These are phyloP conservation scores for Samsoniella hepiali DNA, from an alignment of 2,329 filamentous ascomycete genomes.

Conservation along the genomic window DNA sequence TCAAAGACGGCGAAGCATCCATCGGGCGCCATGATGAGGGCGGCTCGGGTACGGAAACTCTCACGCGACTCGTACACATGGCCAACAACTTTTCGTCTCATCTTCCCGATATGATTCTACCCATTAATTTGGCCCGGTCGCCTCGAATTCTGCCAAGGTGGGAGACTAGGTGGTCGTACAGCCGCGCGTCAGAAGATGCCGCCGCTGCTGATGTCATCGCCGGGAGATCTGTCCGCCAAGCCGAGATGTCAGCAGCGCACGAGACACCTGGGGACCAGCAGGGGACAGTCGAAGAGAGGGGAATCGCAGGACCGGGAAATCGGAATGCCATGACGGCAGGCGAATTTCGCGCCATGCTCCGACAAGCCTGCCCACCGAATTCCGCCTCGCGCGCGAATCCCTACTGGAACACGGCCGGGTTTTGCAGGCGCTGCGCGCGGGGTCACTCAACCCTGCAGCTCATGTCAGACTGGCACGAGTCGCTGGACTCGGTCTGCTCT, in stretches of 20 bases:
- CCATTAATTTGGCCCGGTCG: constrained; percentile 66
- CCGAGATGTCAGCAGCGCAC: constrained; percentile 9
- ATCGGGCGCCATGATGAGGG: constrained; percentile 38
- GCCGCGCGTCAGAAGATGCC: constrained; percentile 13
- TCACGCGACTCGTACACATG: constrained; percentile 58
- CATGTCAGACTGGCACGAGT: constrained; percentile 60
- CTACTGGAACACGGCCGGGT: constrained; percentile 60
- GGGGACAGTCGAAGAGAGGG: neutral
- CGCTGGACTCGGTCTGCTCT: constrained; percentile 63
- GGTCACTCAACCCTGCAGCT: constrained; percentile 67
- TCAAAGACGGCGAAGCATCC: constrained; percentile 58
- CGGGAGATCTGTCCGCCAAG: constrained; percentile 13
- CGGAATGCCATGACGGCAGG: constrained; percentile 24
- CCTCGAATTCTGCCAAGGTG: constrained; percentile 51
- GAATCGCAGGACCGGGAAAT: neutral
- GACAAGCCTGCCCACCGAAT: constrained; percentile 57
- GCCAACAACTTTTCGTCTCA: constrained; percentile 67
- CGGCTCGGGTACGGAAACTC: constrained; percentile 32
- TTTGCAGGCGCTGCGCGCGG: constrained; percentile 61
- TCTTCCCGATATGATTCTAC: constrained; percentile 79
- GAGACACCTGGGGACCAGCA: constrained; percentile 5
- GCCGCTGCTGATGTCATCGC: constrained; percentile 18
- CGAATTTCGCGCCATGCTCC: constrained; percentile 41
- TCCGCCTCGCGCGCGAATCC: constrained; percentile 58
- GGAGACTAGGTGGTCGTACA: constrained; percentile 46